A percentile compares a stretch with the other conserved stretches of the same genome.
These are phyloP conservation scores for Podospora anserina DNA, from an alignment of 495 filamentous ascomycete genomes.

Conservation along the genomic window DNA sequence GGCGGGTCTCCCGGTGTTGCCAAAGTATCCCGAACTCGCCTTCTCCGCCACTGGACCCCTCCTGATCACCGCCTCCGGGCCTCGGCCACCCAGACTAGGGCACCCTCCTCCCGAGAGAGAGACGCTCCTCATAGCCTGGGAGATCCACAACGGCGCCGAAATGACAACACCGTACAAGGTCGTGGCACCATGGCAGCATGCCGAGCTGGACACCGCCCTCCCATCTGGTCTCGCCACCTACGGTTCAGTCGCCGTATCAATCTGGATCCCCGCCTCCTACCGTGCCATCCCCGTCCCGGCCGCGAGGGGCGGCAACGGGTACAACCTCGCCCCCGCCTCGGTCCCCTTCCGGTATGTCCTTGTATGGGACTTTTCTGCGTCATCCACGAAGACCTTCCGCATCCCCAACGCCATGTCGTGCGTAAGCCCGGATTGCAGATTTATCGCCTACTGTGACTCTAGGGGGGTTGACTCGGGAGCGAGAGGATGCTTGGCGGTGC, in stretches of 20 bases:
- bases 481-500: constrained; percentile 29
- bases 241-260: constrained; percentile 34
- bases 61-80: constrained; percentile 35
- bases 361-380: constrained; percentile 36
- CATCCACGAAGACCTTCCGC: constrained; percentile 33
- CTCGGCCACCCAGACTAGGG: constrained; percentile 32
- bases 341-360: constrained; percentile 34
- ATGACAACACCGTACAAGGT: constrained; percentile 32
- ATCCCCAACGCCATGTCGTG: constrained; percentile 36
- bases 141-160: constrained; percentile 27
- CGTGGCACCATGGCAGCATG: constrained; percentile 38
- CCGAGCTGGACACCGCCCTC: constrained; percentile 36
- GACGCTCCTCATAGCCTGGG: constrained; percentile 36
- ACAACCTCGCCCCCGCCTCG: constrained; percentile 29
- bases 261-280: constrained; percentile 38
- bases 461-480: constrained; percentile 31
- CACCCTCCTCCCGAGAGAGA: constrained; percentile 36
- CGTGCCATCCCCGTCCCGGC: constrained; percentile 33
- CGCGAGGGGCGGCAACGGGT: constrained; percentile 25
- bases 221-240: constrained; percentile 34
- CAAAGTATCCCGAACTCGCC: constrained; percentile 38
- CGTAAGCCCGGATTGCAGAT: constrained; percentile 37
- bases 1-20: constrained; percentile 32
- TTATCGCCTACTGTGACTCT: constrained; percentile 34
- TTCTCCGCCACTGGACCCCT: constrained; percentile 36